These are phyloP conservation scores for Penicillium sp. DNA, from an alignment of 2,329 filamentous ascomycete genomes.

Conservation along the genomic window DNA sequence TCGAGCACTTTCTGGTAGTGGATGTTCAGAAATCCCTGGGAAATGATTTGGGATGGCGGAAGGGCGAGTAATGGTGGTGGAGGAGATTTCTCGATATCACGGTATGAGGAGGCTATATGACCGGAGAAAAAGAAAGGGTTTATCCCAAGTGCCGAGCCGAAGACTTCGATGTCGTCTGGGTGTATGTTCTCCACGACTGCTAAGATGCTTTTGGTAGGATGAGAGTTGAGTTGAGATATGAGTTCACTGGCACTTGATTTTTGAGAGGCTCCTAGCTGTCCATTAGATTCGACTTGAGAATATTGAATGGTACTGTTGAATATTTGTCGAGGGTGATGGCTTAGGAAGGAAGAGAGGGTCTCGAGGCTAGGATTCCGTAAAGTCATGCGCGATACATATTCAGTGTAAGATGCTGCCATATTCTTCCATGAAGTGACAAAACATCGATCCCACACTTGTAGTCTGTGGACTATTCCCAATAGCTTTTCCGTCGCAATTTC, in stretches of 20 bases:
- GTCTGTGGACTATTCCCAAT: too few species aligned
- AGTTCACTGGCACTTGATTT: background rate
- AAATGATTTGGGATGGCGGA: background rate
- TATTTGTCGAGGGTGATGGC: background rate
- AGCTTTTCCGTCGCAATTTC: too few species aligned
- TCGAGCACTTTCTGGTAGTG: slow-evolving; percentile 2
- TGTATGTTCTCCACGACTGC: background rate
- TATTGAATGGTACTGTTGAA: background rate
- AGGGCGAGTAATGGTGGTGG: background rate
- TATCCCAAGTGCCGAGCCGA: background rate
- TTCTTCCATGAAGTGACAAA: background rate
- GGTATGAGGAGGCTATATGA: slow-evolving; percentile 3
- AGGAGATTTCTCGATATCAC: background rate
- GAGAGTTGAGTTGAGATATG: background rate
- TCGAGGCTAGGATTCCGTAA: background rate
- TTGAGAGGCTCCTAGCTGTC: background rate
- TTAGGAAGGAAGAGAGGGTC: background rate
- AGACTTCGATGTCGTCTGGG: background rate
- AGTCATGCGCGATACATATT: background rate
- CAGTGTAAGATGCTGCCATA: background rate
- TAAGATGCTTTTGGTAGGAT: background rate
- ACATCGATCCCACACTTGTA: background rate
- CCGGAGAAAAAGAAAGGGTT: slow-evolving; percentile 1
- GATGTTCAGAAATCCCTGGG: background rate
- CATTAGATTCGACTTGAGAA: background rate